phyloP scores from a whole-genome alignment of 441 rosid species.

The Erodium moschatum region DNA sequence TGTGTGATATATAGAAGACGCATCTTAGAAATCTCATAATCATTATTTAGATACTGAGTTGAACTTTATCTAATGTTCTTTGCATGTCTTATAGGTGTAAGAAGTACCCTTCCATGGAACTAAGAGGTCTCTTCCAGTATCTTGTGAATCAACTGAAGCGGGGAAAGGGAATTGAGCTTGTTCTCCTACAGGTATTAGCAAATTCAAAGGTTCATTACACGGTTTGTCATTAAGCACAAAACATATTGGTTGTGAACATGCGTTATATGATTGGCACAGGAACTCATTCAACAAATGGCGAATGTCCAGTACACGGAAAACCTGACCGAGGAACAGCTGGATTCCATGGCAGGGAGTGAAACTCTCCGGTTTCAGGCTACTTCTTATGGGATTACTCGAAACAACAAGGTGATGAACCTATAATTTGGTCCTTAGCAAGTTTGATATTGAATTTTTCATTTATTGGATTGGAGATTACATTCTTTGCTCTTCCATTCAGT shows the following conservation, averaged over 20 bases:
- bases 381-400: conserved; percentile 87
- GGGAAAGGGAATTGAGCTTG: conserved; percentile 97
- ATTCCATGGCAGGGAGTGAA: conserved; percentile 99
- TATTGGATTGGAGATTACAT: background rate
- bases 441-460: conserved; percentile 5
- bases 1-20: conserved; percentile 6
- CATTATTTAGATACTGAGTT: background rate
- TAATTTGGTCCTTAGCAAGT: conserved; percentile 1
- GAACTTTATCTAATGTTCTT: conserved; percentile 14
- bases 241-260: conserved; percentile 21
- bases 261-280: conserved; percentile 46
- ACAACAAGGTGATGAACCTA: conserved; percentile 66
- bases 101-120: conserved; percentile 98
- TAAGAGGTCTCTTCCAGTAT: conserved; percentile 97
- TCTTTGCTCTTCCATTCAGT: background rate
- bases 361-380: conserved; percentile 96
- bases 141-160: conserved; percentile 94
- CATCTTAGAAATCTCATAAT: conserved; percentile 5
- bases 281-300: conserved; percentile 99
- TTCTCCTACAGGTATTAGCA: conserved; percentile 74
- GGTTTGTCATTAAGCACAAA: conserved; percentile 16
- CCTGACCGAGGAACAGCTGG: conserved; percentile 97
- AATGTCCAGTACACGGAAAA: conserved; percentile 98
- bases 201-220: conserved; percentile 19
- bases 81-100: conserved; percentile 59